Base-by-base conservation (phyloP, 345 rosid genomes). In the Melastoma malabathricum region DNA sequence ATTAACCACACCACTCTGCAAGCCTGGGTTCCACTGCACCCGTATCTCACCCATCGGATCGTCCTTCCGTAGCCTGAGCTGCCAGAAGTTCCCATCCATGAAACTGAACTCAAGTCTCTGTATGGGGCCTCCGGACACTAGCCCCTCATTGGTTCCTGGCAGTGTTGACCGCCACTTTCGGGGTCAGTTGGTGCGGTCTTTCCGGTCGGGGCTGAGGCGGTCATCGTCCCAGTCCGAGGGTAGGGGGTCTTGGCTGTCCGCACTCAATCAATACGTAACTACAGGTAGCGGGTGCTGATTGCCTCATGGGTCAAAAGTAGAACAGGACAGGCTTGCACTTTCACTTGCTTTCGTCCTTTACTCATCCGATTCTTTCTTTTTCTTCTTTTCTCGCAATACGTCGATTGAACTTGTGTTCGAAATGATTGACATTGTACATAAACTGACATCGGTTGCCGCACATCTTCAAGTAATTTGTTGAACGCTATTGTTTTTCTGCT, bases 221-320 rank as follows among this genome's bases (percentile, higher is more conserved):
- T 70, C 87, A 0, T 59, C 70, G 34, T 77, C 93, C 0, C 69
- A 67, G 41, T 46, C 64, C 0, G 87, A 71, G 58, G 64, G 76
- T 6, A 62, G 79, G 58, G 77, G 76, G 54, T 82, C 93, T 39
- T 84, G 94, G 96, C 75, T 90, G 53, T 72, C 89, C 10, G 73
- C 85, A 1, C 61, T 84, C 57, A 84, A 90, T 71, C 80, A 86
- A 18, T 83, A 78, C 54, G 86, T 77, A 41, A 64, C 75, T 18
- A 72, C 76, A 4, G 77, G 83, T 56, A 71, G 64, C 51, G 81
- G 83, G 12, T 82, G 83, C 77, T 90, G 70, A 83, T 29, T 29
- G 38, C 38, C 1, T 5, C 38, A 5, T 29, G 38, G 38, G 38
- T 29, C 38, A 6, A 29, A 29, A 29, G 9, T 29, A 10, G 38